These are phyloP conservation scores for Lenzites betulinus DNA, from an alignment of 768 basidiomycete genomes.

Conservation along the genomic window DNA sequence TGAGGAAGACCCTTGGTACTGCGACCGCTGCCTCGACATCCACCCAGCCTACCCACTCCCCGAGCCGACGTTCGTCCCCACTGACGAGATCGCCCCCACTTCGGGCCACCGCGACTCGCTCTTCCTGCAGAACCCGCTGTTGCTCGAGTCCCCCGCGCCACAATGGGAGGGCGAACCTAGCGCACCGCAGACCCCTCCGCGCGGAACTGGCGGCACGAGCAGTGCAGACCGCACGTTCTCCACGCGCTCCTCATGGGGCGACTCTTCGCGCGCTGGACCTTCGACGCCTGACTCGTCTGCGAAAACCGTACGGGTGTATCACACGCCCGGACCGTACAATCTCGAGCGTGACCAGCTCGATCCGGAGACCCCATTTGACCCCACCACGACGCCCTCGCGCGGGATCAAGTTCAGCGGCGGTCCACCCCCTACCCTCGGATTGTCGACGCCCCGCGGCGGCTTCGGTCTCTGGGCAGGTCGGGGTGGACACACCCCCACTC, in stretches of 20 bases:
- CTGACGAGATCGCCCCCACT: conserved; percentile 50
- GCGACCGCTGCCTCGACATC: conserved; percentile 53
- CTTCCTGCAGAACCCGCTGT: conserved; percentile 56
- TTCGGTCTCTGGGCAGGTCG: conserved; percentile 15
- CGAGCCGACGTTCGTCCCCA: conserved; percentile 73
- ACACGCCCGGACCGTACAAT: conserved; percentile 24
- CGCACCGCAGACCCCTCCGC: conserved; percentile 54
- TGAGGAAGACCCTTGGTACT: conserved; percentile 84
- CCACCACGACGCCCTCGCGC: conserved; percentile 79
- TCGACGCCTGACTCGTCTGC: conserved; percentile 51
- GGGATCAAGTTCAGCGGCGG: conserved; percentile 59
- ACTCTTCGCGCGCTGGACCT: conserved; percentile 55
- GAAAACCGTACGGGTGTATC: conserved; percentile 31
- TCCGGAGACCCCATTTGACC: conserved; percentile 66
- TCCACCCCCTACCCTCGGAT: conserved; percentile 18
- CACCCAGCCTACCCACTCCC: conserved; percentile 42
- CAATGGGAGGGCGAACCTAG: conserved; percentile 44
- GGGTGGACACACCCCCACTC: conserved; percentile 12
- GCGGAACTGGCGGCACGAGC: conserved; percentile 23
- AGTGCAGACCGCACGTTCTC: conserved; percentile 31
- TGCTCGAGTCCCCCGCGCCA: conserved; percentile 58
- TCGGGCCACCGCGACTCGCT: conserved; percentile 52
- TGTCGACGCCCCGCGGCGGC: conserved; percentile 33
- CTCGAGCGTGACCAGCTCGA: conserved; percentile 25
- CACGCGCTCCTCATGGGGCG: conserved; percentile 47